Evolutionary conservation across 176 grass and related monocot genomes (phyloP).

Genomic region (Elaeis guineensis): DNA sequence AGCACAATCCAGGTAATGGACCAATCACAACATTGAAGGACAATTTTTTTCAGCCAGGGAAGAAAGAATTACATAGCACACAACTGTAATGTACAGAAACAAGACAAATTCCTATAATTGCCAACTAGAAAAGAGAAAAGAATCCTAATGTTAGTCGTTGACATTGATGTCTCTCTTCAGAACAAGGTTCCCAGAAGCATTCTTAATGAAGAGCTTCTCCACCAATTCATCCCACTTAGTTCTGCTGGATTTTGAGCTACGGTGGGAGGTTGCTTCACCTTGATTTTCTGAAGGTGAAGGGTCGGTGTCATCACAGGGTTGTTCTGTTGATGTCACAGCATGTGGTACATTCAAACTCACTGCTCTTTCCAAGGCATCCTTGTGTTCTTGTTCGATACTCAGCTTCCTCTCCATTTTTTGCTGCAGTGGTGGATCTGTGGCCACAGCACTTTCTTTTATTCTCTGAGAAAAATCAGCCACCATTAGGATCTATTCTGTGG

Average conservation of each 20-base stretch:
- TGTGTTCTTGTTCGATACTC: conserved; percentile 77
- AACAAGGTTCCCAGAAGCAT: conserved; percentile 50
- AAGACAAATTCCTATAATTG: conserved; percentile 13
- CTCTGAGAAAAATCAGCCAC: conserved; percentile 32
- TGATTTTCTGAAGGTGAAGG: conserved; percentile 1
- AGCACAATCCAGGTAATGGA: no score
- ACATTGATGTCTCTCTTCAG: conserved; percentile 62
- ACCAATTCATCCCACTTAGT: conserved; percentile 78
- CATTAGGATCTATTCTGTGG: neutral
- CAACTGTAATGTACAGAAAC: neutral
- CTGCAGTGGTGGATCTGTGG: conserved; percentile 30
- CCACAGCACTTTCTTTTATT: conserved; percentile 36
- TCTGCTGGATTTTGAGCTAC: conserved; percentile 33
- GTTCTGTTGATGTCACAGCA: conserved; percentile 33
- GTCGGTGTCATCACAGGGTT: conserved; percentile 11
- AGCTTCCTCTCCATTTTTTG: conserved; percentile 64
- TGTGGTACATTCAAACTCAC: conserved; percentile 63
- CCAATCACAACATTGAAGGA: no score
- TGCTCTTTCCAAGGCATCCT: conserved; percentile 54
- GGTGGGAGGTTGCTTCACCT: conserved; percentile 5
- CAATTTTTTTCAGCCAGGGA: no score
- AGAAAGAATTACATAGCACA: no score
- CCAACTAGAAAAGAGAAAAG: conserved; percentile 6
- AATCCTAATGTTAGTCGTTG: conserved; percentile 1
- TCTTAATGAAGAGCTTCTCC: conserved; percentile 64